Evolutionary conservation across 2,329 filamentous ascomycete species (phyloP), one percentile per base, ranked within the genome.

Genomic region (Sarocladium kiliense): DNA sequence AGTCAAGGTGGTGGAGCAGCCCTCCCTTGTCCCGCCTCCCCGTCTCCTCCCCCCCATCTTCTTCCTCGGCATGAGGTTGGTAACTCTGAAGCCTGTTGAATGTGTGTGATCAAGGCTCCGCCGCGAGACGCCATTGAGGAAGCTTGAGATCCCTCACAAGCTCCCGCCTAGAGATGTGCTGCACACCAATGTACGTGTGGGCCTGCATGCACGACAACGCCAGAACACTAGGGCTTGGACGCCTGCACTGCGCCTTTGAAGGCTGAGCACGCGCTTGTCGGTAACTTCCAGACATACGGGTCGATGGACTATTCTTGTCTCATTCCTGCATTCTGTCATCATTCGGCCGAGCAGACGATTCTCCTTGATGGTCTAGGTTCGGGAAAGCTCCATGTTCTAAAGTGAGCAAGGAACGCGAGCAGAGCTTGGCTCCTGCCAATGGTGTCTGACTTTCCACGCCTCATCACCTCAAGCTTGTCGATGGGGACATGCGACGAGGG

Each of bases 181-280:
- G n/a, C n/a, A n/a, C n/a, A n/a, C n/a, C n/a, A n/a, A n/a, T n/a
- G n/a, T n/a, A n/a, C n/a, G n/a, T 7, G 30, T 32, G 30, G 44
- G 44, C 10, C 19, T 19, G 5, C 21, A 47, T 47, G 44, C 44
- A 47, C 14, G 25, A 47, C 44, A 21, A 23, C 44, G n/a, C 44
- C 25, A 36, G 27, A 51, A 32, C 47, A 36, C 47, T 51, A 34
- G 27, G 47, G 11, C n/a, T 36, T 36, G 6, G 21, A 51, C 30
- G 27, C 47, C 47, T 51, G 47, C 47, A 51, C 47, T 51, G 47
- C 47, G 47, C 47, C 47, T 36, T 51, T 23, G 30, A 34, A 36
- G 47, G 47, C 47, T 51, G 47, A 51, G 47, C 47, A 34, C 47
- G 47, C 47, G 19, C 25, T 34, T 36, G 30, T 36, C 26, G 30